These are phyloP conservation scores for Cryptococcus hybrid DNA, from an alignment of 1,284 basidiomycete species.

Conservation along the genomic window DNA sequence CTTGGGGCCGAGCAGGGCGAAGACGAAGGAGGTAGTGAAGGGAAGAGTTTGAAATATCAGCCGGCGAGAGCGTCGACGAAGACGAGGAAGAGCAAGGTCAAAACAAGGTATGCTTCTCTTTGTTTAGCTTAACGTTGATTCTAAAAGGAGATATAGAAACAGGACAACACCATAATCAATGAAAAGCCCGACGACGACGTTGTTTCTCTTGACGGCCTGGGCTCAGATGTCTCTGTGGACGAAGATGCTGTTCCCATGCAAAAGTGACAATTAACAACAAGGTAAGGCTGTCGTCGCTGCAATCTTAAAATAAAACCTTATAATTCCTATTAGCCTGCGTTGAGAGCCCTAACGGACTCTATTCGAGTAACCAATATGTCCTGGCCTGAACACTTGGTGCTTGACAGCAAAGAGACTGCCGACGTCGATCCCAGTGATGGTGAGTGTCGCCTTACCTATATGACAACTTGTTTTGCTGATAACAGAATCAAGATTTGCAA, in stretches of 20 bases:
- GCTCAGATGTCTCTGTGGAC: constrained; percentile 61
- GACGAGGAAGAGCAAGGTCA: constrained; percentile 26
- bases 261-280: constrained; percentile 78
- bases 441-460: constrained; percentile 9
- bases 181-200: constrained; percentile 52
- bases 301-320: not conserved
- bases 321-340: constrained; percentile 61
- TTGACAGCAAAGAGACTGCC: constrained; percentile 70
- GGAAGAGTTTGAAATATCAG: constrained; percentile 43
- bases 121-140: no score
- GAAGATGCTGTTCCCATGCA: constrained; percentile 73
- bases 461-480: constrained; percentile 1
- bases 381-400: constrained; percentile 80
- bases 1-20: constrained; percentile 57
- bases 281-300: constrained; percentile 53
- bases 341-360: constrained; percentile 73
- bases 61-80: constrained; percentile 48
- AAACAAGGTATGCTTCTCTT: constrained; percentile 28
- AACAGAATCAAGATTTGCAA: constrained; percentile 64
- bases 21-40: constrained; percentile 58
- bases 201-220: constrained; percentile 68
- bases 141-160: constrained; percentile 2
- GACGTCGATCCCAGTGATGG: constrained; percentile 67
- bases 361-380: constrained; percentile 73
- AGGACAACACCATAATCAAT: constrained; percentile 44